These are phyloP conservation scores for Colletotrichum cuscutae DNA, from an alignment of 2,329 filamentous ascomycete genomes.

Conservation along the genomic window DNA sequence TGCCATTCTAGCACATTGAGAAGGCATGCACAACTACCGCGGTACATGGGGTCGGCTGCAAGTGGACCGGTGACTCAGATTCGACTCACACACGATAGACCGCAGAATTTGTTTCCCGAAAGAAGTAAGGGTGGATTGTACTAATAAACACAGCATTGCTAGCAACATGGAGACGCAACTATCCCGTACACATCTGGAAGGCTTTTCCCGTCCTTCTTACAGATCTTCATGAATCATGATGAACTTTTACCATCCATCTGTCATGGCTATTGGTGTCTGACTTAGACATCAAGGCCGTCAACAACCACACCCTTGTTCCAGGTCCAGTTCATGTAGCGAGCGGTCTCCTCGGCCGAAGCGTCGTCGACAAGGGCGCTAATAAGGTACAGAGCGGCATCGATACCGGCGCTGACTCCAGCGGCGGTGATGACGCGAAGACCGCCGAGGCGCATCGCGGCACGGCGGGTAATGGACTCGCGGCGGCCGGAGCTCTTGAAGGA, in stretches of 20 bases:
- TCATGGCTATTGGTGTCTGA: conserved; percentile 32
- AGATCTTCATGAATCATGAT: conserved; percentile 33
- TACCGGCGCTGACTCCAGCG: conserved; percentile 80
- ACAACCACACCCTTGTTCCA: conserved; percentile 90
- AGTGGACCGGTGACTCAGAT: not conserved
- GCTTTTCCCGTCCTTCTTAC: conserved; percentile 36
- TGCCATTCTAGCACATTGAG: not conserved
- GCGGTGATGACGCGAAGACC: conserved; percentile 80
- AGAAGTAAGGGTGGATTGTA: conserved; percentile 12
- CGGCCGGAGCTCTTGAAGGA: conserved; percentile 82
- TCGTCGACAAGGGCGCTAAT: conserved; percentile 85
- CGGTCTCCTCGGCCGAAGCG: conserved; percentile 79
- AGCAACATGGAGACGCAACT: conserved; percentile 8
- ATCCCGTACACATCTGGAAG: conserved; percentile 34
- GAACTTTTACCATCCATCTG: conserved; percentile 32
- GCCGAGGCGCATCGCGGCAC: conserved; percentile 78
- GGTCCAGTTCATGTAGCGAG: conserved; percentile 80
- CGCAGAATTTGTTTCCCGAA: not conserved
- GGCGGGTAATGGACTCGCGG: conserved; percentile 83
- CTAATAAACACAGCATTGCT: conserved; percentile 32
- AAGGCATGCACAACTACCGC: not conserved
- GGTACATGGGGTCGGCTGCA: not conserved
- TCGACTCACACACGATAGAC: not conserved
- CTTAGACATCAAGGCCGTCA: conserved; percentile 84
- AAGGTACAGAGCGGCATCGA: conserved; percentile 87